Conservation (phyloP, 1,284 basidiomycete genomes). For the Puccinia hordei region DNA sequence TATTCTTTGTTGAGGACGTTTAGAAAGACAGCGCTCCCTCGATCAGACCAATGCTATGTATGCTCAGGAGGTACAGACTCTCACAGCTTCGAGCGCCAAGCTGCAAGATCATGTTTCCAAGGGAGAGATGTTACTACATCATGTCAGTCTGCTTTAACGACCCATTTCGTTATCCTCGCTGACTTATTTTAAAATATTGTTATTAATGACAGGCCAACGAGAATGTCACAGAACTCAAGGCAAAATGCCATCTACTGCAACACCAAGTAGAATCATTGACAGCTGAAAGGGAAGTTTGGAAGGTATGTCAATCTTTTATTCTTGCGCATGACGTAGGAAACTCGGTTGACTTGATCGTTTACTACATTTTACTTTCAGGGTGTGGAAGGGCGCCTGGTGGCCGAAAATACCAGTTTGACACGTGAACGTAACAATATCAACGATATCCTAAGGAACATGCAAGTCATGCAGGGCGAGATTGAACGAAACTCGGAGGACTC, state of each 20-base stretch:
- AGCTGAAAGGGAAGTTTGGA: conserved; percentile 89
- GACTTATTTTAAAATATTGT: too few species aligned
- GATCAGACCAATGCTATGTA: conserved; percentile 71
- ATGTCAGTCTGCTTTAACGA: conserved; percentile 54
- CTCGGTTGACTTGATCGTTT: not conserved
- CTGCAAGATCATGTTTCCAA: conserved; percentile 58
- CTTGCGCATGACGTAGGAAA: conserved; percentile 22
- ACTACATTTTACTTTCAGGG: conserved; percentile 61
- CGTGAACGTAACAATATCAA: conserved; percentile 80
- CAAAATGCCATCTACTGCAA: conserved; percentile 71
- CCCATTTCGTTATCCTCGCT: not conserved
- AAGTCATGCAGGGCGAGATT: conserved; percentile 82
- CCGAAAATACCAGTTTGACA: conserved; percentile 78
- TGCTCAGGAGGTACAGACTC: conserved; percentile 63
- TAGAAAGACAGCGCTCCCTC: conserved; percentile 68
- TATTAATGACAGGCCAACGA: conserved; percentile 65
- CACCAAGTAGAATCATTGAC: conserved; percentile 81
- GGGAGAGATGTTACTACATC: conserved; percentile 60
- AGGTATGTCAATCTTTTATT: conserved; percentile 64
- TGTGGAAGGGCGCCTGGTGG: conserved; percentile 73
- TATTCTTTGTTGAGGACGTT: conserved; percentile 61
- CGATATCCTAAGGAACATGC: conserved; percentile 81
- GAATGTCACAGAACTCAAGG: conserved; percentile 67
- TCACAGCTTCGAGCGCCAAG: conserved; percentile 57
- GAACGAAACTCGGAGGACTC: conserved; percentile 80